Conservation (phyloP, 768 basidiomycete species). For the Kwoniella sp. region DNA sequence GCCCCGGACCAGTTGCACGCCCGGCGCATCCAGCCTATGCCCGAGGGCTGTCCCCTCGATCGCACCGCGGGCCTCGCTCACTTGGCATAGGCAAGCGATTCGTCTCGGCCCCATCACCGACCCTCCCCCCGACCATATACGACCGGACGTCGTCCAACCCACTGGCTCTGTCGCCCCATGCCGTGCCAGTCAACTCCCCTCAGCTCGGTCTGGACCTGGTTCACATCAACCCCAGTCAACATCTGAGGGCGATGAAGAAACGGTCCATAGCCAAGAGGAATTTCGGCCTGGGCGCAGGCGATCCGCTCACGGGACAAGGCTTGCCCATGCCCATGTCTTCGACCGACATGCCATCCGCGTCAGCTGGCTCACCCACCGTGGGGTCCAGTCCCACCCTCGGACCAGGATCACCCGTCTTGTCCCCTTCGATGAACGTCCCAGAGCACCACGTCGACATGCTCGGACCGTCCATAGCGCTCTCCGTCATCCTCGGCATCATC, state of each 20-base stretch:
- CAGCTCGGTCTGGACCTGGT: constrained; percentile 13
- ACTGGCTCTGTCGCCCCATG: constrained; percentile 1
- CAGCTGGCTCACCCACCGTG: constrained; percentile 9
- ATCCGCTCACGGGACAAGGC: neutral
- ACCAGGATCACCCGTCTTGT: constrained; percentile 8
- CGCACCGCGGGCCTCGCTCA: constrained; percentile 15
- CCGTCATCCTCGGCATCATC: constrained; percentile 23
- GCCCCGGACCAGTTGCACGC: neutral
- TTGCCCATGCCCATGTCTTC: neutral
- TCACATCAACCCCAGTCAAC: constrained; percentile 17
- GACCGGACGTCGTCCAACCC: constrained; percentile 17
- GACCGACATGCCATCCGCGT: neutral
- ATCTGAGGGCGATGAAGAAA: constrained; percentile 18
- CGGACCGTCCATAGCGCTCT: constrained; percentile 21
- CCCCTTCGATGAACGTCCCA: constrained; percentile 1
- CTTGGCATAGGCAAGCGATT: constrained; percentile 17
- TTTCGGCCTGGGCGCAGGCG: constrained; percentile 4
- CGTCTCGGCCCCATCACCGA: constrained; percentile 9
- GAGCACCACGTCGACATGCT: constrained; percentile 8
- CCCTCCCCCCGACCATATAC: constrained; percentile 20
- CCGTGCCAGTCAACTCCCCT: constrained; percentile 11
- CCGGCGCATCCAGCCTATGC: constrained; percentile 6
- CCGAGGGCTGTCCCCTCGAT: neutral
- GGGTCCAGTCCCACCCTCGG: constrained; percentile 14
- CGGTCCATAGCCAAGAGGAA: constrained; percentile 8